Evolutionary conservation across 139 green algal species (phyloP), one percentile per base, ranked within the genome.

Genomic region (Coccomyxa sp.): DNA sequence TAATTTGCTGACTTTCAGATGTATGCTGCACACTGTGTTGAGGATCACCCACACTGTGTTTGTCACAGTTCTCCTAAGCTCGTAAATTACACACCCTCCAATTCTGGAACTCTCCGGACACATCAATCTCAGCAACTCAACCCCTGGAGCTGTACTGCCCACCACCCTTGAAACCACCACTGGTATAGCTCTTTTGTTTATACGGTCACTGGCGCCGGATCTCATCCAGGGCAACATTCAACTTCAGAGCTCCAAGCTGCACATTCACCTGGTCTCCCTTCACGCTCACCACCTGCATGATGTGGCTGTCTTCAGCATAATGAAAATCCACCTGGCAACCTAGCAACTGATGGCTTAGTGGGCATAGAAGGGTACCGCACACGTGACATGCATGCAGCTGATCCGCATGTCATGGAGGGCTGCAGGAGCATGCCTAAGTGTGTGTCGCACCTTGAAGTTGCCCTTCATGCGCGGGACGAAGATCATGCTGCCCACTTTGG

Each of bases 401-500:
- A 8, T 71, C 12, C 18, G 22, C 64, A 71, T 71, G 22, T 35
- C 64, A 71, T 12, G 12, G 44, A 12, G 14, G 12, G 44, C 14
- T 29, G 44, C 12, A 58, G 44, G 14, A 58, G 44, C 44, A 58
- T 29, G 44, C 44, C 44, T 16, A 58, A 58, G 38, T 39, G 44
- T 8, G 9, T 70, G 24, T 29, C 34, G 55, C 36, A 82, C 78
- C 78, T 82, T 82, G 44, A 68, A 33, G 14, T 50, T 58, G 7
- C 44, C 78, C 31, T 70, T 54, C 44, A 82, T 33, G 34, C 78
- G 78, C 9, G 78, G 78, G 18, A 82, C 78, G 40, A 73, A 76
- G 39, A 82, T 70, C 31, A 29, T 39, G 34, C 34, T 68, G 7
- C 78, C 78, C 0, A 82, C 44, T 0, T 29, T 41, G 8, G 78